phyloP scores from a whole-genome alignment of 441 rosid genomes.

The Gossypium davidsonii region DNA sequence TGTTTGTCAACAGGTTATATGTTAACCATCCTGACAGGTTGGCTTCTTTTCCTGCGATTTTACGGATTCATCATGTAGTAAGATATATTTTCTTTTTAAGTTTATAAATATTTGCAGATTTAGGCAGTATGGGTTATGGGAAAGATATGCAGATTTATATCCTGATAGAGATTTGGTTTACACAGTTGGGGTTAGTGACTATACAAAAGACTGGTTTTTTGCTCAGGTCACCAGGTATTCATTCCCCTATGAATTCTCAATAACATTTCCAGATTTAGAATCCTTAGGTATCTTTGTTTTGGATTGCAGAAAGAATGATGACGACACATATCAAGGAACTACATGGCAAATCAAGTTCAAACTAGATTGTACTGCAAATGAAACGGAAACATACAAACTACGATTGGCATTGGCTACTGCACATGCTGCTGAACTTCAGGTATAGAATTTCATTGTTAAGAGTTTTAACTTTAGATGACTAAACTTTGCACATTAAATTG shows the following conservation, averaged over 20 bases:
- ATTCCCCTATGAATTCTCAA: background rate
- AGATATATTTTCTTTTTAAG: background rate
- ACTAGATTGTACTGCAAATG: constrained; percentile 27
- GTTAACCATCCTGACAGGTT: constrained; percentile 58
- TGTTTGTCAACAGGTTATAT: constrained; percentile 37
- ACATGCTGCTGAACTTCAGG: constrained; percentile 49
- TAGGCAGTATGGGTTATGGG: constrained; percentile 76
- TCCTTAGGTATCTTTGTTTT: background rate
- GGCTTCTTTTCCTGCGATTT: background rate
- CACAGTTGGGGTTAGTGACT: constrained; percentile 38
- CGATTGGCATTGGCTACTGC: constrained; percentile 62
- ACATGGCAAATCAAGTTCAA: constrained; percentile 62
- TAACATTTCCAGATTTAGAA: background rate
- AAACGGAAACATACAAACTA: constrained; percentile 31
- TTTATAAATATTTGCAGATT: constrained; percentile 23
- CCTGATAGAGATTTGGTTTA: constrained; percentile 46
- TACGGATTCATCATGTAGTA: background rate
- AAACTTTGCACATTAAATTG: background rate
- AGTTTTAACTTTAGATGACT: background rate
- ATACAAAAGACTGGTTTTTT: constrained; percentile 53
- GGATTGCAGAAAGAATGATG: constrained; percentile 41
- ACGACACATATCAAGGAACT: constrained; percentile 43
- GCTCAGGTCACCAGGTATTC: constrained; percentile 55
- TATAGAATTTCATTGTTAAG: background rate
- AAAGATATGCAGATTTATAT: constrained; percentile 52